Conservation (phyloP, 257 asterid species). For the Ballota nigra region DNA sequence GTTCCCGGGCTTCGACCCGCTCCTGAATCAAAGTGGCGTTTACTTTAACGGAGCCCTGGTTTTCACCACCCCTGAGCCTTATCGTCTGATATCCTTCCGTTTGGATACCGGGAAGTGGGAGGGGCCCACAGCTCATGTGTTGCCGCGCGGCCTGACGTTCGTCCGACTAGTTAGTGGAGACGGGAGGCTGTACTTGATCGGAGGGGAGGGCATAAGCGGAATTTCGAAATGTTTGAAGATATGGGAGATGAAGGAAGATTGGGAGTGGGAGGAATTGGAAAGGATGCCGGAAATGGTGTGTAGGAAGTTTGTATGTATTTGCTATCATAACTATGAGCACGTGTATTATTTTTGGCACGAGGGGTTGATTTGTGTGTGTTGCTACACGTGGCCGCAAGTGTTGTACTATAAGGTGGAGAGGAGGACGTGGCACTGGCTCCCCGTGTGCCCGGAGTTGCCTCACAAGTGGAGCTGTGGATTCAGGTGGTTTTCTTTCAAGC, state of each 20-base stretch:
- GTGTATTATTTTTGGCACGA: slow-evolving; percentile 80
- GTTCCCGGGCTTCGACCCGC: neutral
- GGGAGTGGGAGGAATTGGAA: slow-evolving; percentile 54
- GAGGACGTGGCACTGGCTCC: slow-evolving; percentile 85
- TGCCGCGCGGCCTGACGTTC: slow-evolving; percentile 47
- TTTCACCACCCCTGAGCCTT: slow-evolving; percentile 65
- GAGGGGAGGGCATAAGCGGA: slow-evolving; percentile 66
- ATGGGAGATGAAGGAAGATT: slow-evolving; percentile 57
- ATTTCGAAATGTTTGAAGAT: slow-evolving; percentile 61
- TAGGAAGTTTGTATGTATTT: slow-evolving; percentile 56
- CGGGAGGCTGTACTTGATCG: slow-evolving; percentile 48
- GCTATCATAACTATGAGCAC: slow-evolving; percentile 79
- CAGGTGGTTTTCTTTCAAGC: slow-evolving; percentile 75
- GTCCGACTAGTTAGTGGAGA: slow-evolving; percentile 49
- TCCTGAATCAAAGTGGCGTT: slow-evolving; percentile 51
- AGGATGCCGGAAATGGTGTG: slow-evolving; percentile 60
- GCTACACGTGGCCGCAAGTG: slow-evolving; percentile 84
- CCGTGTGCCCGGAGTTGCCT: slow-evolving; percentile 66
- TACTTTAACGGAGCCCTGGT: slow-evolving; percentile 33
- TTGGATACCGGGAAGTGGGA: slow-evolving; percentile 54
- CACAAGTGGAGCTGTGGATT: slow-evolving; percentile 90
- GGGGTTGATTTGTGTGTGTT: slow-evolving; percentile 67
- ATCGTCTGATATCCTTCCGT: slow-evolving; percentile 27
- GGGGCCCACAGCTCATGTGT: slow-evolving; percentile 10
- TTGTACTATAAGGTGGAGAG: slow-evolving; percentile 54